Conservation (phyloP, 2,329 filamentous ascomycete species). For the Zalaria sp. region DNA sequence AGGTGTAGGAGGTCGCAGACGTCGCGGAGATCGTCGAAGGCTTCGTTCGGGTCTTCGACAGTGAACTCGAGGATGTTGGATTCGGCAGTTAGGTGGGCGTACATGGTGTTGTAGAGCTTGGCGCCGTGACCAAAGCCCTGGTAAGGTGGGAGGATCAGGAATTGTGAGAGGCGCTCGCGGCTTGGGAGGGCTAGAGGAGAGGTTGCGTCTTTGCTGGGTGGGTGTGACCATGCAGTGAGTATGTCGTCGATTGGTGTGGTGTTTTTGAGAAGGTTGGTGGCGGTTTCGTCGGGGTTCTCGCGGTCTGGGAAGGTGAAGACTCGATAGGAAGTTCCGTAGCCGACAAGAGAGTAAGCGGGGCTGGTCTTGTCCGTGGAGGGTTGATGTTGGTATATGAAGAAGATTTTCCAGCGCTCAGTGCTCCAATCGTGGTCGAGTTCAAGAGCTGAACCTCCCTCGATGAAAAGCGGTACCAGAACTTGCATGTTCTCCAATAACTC, state of each 20-base stretch:
- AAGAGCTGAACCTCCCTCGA: constrained; percentile 79
- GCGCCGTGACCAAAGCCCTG: constrained; percentile 69
- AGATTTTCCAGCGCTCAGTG: constrained; percentile 78
- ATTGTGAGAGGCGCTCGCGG: constrained; percentile 80
- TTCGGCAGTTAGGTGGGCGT: constrained; percentile 50
- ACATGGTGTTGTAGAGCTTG: constrained; percentile 69
- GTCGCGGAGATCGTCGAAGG: constrained; percentile 68
- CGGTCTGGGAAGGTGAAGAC: constrained; percentile 41
- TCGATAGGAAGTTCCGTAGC: constrained; percentile 81
- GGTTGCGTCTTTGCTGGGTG: neutral
- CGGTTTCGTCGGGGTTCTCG: constrained; percentile 4
- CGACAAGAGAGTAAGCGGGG: constrained; percentile 64
- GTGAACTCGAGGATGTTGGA: constrained; percentile 65
- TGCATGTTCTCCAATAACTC: constrained; percentile 68
- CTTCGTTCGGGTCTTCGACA: constrained; percentile 85
- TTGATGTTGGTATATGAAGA: constrained; percentile 44
- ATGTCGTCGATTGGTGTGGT: constrained; percentile 5
- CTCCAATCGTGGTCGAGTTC: constrained; percentile 58
- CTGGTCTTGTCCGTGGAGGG: constrained; percentile 9
- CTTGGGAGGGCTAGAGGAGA: constrained; percentile 48
- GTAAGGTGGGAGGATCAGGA: constrained; percentile 78
- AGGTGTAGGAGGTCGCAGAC: constrained; percentile 57
- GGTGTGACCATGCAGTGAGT: constrained; percentile 3
- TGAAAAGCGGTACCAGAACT: constrained; percentile 72
- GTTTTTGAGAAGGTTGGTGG: constrained; percentile 22